These are phyloP conservation scores for Yamadazyma taylorii DNA, from an alignment of 1,139 yeast genomes.

Conservation along the genomic window DNA sequence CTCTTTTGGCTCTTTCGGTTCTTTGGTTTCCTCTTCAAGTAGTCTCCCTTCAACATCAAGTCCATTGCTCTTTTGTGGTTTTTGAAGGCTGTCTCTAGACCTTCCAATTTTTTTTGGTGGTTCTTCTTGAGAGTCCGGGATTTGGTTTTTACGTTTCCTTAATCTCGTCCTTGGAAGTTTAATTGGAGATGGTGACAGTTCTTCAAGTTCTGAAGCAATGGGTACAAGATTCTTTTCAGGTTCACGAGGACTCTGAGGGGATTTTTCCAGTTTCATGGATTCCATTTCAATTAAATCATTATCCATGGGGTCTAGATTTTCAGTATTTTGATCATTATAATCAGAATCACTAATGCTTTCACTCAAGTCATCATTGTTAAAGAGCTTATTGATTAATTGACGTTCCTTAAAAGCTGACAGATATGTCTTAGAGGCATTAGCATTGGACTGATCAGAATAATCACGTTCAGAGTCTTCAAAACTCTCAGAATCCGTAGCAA, in stretches of 20 bases:
- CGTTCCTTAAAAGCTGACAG: not conserved
- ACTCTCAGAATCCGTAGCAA: conserved; percentile 4
- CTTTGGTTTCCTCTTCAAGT: too few species aligned
- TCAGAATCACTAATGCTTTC: not conserved
- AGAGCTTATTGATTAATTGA: not conserved
- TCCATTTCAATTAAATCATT: too few species aligned
- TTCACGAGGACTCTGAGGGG: too few species aligned
- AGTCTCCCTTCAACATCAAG: too few species aligned
- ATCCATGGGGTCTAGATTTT: too few species aligned
- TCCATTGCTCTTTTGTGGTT: conserved; percentile 1
- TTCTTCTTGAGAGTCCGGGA: not conserved
- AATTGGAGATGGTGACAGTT: not conserved
- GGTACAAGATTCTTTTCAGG: too few species aligned
- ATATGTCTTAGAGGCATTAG: not conserved
- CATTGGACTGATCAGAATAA: conserved; percentile 2
- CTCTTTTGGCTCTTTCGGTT: too few species aligned
- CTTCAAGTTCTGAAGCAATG: too few species aligned
- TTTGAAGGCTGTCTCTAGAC: conserved; percentile 21
- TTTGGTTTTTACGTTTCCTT: conserved; percentile 1
- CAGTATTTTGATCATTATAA: too few species aligned
- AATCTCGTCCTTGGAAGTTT: not conserved
- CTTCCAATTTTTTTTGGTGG: not conserved
- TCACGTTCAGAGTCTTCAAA: conserved; percentile 8
- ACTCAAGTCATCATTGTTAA: not conserved
- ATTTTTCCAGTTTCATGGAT: too few species aligned